These are phyloP conservation scores for Puccinia triticina DNA, from an alignment of 1,284 basidiomycete species.

Conservation along the genomic window DNA sequence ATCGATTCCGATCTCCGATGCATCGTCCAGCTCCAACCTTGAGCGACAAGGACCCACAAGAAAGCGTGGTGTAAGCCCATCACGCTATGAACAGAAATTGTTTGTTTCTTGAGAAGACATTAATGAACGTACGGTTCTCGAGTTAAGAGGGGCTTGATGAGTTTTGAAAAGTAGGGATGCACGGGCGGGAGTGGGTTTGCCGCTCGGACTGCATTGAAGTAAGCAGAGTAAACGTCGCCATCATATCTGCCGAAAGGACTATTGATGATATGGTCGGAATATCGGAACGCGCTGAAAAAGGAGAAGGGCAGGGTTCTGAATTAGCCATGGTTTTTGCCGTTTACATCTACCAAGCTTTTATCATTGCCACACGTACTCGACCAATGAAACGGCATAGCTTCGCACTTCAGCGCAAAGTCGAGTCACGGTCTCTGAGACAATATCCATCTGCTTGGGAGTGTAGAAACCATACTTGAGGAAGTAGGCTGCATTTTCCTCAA, in stretches of 20 bases:
- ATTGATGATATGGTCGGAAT: constrained; percentile 67
- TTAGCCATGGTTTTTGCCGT: constrained; percentile 2
- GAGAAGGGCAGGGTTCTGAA: not conserved
- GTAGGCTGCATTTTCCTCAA: constrained; percentile 49
- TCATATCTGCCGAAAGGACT: constrained; percentile 65
- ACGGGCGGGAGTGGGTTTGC: constrained; percentile 59
- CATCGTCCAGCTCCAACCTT: constrained; percentile 49
- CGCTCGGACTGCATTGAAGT: constrained; percentile 63
- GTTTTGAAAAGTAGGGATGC: constrained; percentile 65
- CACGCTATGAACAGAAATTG: not conserved
- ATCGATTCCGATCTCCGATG: constrained; percentile 43
- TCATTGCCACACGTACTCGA: constrained; percentile 12
- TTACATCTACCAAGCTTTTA: not conserved
- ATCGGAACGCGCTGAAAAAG: constrained; percentile 65
- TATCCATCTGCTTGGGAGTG: constrained; percentile 62
- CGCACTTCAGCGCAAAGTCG: constrained; percentile 64
- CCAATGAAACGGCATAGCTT: constrained; percentile 59
- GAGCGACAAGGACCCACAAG: not conserved
- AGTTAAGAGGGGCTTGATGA: constrained; percentile 66
- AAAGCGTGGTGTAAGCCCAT: not conserved
- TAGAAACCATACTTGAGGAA: constrained; percentile 59
- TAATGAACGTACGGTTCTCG: constrained; percentile 60
- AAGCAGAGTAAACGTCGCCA: constrained; percentile 63
- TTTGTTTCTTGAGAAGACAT: not conserved
- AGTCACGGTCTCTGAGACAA: constrained; percentile 62